These are phyloP conservation scores for Mycena sp. DNA, from an alignment of 1,284 basidiomycete species.

Conservation along the genomic window DNA sequence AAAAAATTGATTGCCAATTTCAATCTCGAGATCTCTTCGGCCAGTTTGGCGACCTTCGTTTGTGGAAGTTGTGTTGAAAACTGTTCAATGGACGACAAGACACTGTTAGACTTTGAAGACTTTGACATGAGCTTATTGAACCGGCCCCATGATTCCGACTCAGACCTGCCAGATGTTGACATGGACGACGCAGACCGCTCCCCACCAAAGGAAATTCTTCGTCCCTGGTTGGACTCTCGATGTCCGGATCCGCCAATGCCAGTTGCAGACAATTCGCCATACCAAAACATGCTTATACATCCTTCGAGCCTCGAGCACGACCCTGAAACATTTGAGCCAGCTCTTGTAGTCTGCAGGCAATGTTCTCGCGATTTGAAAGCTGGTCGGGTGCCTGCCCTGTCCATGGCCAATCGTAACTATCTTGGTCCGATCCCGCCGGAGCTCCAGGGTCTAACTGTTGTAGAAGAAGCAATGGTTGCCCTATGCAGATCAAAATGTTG, in stretches of 20 bases:
- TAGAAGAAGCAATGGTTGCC: neutral
- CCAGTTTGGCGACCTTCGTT: neutral
- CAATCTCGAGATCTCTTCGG: neutral
- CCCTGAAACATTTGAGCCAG: neutral
- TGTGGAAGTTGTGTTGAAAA: neutral
- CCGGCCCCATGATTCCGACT: neutral
- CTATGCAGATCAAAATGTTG: neutral
- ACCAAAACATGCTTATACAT: neutral
- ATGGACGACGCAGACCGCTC: neutral
- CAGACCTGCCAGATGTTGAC: too few relatives aligned
- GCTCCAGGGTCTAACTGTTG: neutral
- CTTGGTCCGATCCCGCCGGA: neutral
- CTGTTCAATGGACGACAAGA: neutral
- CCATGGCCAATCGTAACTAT: neutral
- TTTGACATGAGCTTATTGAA: neutral
- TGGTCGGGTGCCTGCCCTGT: neutral
- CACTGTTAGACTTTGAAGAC: neutral
- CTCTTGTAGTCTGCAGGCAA: neutral
- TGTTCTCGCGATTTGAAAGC: neutral
- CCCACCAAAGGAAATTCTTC: neutral
- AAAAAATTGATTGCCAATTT: neutral
- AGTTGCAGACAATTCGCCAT: neutral
- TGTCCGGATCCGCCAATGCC: neutral
- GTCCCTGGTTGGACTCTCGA: neutral
- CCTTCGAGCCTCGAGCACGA: neutral